These are phyloP conservation scores for Pulveroboletus sp. DNA, from an alignment of 768 basidiomycete species.

Conservation along the genomic window DNA sequence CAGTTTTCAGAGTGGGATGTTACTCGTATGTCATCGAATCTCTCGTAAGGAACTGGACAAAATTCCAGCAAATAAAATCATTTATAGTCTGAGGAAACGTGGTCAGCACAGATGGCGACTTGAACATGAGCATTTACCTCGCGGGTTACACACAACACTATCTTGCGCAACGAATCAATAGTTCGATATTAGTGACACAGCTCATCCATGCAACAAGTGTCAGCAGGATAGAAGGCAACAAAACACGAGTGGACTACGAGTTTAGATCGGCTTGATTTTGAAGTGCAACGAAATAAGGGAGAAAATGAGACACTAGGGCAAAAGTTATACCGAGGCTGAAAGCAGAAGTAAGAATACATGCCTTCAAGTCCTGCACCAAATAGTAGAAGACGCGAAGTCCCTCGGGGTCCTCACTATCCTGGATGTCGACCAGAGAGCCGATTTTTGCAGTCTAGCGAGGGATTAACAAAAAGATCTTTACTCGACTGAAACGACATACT, in stretches of 20 bases:
- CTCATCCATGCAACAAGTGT: slow-evolving; percentile 6
- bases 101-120: not conserved
- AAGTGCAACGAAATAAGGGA: slow-evolving; percentile 98
- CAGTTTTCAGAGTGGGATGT: not conserved
- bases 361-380: slow-evolving; percentile 96
- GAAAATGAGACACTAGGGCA: slow-evolving; percentile 86
- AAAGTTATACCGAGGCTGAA: not conserved
- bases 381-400: slow-evolving; percentile 98
- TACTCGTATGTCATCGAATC: slow-evolving; percentile 3
- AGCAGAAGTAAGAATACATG: slow-evolving; percentile 29
- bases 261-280: slow-evolving; percentile 98
- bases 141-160: slow-evolving; percentile 18
- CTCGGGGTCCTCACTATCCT: slow-evolving; percentile 95
- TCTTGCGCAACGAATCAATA: slow-evolving; percentile 21
- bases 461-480: not conserved
- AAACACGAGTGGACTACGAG: not conserved
- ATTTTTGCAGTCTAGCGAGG: slow-evolving; percentile 90
- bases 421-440: slow-evolving; percentile 92
- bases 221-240: not conserved
- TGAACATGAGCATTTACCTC: slow-evolving; percentile 14
- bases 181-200: slow-evolving; percentile 7
- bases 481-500: slow-evolving; percentile 41
- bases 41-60: not conserved
- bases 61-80: slow-evolving; percentile 6
- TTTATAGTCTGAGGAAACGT: slow-evolving; percentile 10